Conservation (phyloP, 805 yeast species). For the Pichia rugopelliculosa region DNA sequence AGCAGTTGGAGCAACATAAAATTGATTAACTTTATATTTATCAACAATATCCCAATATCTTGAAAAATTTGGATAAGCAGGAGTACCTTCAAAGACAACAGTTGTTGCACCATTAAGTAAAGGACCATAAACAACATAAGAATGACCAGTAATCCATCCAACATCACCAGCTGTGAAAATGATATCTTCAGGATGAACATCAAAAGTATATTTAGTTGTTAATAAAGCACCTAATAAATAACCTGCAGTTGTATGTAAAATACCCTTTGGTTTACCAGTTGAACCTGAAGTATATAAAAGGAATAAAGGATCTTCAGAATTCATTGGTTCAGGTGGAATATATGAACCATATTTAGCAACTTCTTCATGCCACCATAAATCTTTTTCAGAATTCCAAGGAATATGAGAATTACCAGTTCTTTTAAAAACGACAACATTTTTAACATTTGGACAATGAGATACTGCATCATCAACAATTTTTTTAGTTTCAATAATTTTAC, state of each 20-base stretch:
- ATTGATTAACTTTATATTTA: conserved; percentile 64
- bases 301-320: conserved; percentile 76
- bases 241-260: conserved; percentile 76
- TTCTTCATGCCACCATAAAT: conserved; percentile 74
- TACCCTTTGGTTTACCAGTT: conserved; percentile 86
- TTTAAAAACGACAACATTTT: conserved; percentile 62
- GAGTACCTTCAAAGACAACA: conserved; percentile 79
- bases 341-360: conserved; percentile 57
- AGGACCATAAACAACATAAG: conserved; percentile 80
- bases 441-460: conserved; percentile 55
- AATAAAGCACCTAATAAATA: conserved; percentile 65
- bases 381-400: conserved; percentile 49
- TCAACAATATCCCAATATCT: conserved; percentile 77
- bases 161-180: conserved; percentile 86
- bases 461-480: conserved; percentile 79
- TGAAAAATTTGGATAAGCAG: conserved; percentile 74
- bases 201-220: conserved; percentile 71
- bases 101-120: conserved; percentile 69
- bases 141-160: conserved; percentile 89
- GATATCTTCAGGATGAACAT: conserved; percentile 64
- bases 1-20: conserved; percentile 83
- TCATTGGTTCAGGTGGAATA: conserved; percentile 66
- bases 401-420: conserved; percentile 59
- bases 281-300: conserved; percentile 81
- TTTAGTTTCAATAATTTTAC: conserved; percentile 72